Percentiles rank a stretch among this genome's conserved stretches.
phyloP scores from a whole-genome alignment of 768 basidiomycete species.

The Pholiota molesta region DNA sequence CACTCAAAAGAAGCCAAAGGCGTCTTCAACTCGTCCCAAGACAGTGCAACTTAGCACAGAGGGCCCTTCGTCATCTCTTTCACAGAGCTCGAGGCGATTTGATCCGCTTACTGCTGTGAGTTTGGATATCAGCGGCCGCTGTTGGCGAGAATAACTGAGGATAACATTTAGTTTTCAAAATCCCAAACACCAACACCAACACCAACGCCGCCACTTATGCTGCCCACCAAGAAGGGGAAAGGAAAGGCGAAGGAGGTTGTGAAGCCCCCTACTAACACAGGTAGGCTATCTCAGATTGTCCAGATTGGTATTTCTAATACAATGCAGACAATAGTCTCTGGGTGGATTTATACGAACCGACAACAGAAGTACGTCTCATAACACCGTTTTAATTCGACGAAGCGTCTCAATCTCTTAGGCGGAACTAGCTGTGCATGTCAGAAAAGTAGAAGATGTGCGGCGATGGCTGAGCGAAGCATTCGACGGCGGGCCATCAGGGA shows the following conservation, averaged over 20 bases:
- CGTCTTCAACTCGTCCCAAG: conserved; percentile 1
- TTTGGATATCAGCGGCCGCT: background rate
- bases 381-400: background rate
- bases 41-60: conserved; percentile 23
- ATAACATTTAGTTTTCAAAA: conserved; percentile 30
- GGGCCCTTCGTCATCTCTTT: conserved; percentile 13
- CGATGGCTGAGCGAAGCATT: conserved; percentile 77
- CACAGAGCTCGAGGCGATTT: conserved; percentile 26
- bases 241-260: conserved; percentile 25
- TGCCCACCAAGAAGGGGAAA: conserved; percentile 28
- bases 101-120: conserved; percentile 39
- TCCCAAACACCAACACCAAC: conserved; percentile 12
- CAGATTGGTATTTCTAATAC: background rate
- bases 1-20: conserved; percentile 3
- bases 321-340: conserved; percentile 27
- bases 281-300: background rate
- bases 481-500: conserved; percentile 64
- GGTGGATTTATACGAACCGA: conserved; percentile 69
- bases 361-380: conserved; percentile 46
- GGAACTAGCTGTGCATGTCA: conserved; percentile 78
- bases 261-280: background rate
- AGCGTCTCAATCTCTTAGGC: conserved; percentile 40
- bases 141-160: conserved; percentile 12
- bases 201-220: background rate
- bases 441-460: conserved; percentile 78